Evolutionary conservation across 768 basidiomycete species (phyloP), one percentile per base, ranked within the genome.

Genomic region (Sporobolomyces pararoseus): DNA sequence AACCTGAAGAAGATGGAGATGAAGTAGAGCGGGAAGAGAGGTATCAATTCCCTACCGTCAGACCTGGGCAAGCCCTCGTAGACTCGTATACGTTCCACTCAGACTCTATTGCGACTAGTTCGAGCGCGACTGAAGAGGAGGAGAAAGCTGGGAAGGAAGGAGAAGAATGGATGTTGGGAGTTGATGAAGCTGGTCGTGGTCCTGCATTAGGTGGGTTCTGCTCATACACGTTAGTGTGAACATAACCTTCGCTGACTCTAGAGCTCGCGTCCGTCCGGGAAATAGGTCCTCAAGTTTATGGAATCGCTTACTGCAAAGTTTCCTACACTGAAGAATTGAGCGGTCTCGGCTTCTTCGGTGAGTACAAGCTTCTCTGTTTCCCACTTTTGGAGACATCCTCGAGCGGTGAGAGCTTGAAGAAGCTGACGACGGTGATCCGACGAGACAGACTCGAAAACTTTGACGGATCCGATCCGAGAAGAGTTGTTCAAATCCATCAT

Each of bases 101-200:
- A 19, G 62, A 49, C 4, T 16, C 35, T 19, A 47, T 29, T 23
- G 46, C 10, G 14, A 13, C 13, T 23, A 27, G 27, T 5, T 27
- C 7, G 17, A 25, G n/a, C 12, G 27, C 50, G 25, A 47, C n/a
- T 12, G 29, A 29, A 6, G 52, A 39, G 34, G 62, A 21, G 9
- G 49, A 42, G 23, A 25, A 32, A 46, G 44, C 29, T 21, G 32
- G 37, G 74, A 76, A 25, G 73, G 55, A 62, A 19, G 63, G 58
- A 80, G 90, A 95, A 3, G 71, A 71, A 27, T 75, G 73, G 81
- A 90, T 97, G 57, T 87, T 99, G 58, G 96, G 96, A 29, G 93
- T 99, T n/a, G 96, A 99, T 79, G 96, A 99, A 79, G 96, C 96
- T 0, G 96, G 96, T 0, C 84, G 96, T 63, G 96, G 96, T 0